Evolutionary conservation across 1,139 yeast genomes (phyloP).

Genomic region (Blastobotrys raffinosifermentans): DNA sequence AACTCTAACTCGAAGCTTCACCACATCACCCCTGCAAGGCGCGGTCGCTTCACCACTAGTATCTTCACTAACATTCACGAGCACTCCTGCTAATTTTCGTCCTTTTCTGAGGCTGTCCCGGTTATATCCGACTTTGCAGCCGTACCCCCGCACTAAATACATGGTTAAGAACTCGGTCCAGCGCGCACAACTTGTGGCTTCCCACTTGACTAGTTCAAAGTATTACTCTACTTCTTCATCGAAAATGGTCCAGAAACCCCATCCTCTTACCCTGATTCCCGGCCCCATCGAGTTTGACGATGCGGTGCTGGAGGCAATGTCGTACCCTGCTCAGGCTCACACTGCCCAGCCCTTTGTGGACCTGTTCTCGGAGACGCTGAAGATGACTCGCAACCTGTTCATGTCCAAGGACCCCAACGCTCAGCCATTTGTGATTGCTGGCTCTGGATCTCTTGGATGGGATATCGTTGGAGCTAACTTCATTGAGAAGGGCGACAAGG

Average conservation of each 20-base stretch:
- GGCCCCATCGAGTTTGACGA: constrained; percentile 92
- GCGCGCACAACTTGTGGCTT: too few species aligned
- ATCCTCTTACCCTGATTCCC: constrained; percentile 59
- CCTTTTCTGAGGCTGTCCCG: too few species aligned
- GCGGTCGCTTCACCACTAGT: too few species aligned
- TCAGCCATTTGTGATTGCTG: constrained; percentile 78
- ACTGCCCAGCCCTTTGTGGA: constrained; percentile 81
- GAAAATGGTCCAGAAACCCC: constrained; percentile 13
- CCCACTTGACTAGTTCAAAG: too few species aligned
- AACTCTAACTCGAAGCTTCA: too few species aligned
- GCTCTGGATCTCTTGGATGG: constrained; percentile 96
- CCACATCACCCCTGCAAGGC: too few species aligned
- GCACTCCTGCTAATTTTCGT: too few species aligned
- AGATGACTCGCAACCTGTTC: constrained; percentile 67
- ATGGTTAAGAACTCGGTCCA: too few species aligned
- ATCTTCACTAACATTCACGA: too few species aligned
- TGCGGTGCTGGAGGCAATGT: constrained; percentile 72
- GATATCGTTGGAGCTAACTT: constrained; percentile 81
- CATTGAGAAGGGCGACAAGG: constrained; percentile 53
- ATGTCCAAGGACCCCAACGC: constrained; percentile 58
- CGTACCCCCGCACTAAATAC: too few species aligned
- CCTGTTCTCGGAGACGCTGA: constrained; percentile 64
- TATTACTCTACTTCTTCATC: background rate
- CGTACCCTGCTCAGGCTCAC: constrained; percentile 83
- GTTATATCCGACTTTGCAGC: too few species aligned